Percentiles rank a stretch among this genome's conserved stretches.
Evolutionary conservation across 805 yeast species (phyloP).

Genomic region (Yarrowia yakushimensis): DNA sequence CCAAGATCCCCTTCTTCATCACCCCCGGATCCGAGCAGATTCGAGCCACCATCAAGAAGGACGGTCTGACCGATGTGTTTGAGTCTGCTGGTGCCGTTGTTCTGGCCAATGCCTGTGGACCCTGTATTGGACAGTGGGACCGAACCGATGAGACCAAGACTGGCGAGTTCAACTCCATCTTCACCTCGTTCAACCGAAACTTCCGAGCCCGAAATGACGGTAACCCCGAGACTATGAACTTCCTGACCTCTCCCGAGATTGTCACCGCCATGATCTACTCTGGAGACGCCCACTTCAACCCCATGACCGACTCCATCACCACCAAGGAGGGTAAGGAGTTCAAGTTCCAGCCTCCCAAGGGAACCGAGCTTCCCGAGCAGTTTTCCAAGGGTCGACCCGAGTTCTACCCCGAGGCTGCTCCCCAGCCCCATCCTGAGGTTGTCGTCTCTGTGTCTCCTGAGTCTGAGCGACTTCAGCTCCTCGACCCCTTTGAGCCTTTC

Average conservation of each 20-base stretch:
- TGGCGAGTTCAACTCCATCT: constrained; percentile 75
- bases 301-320: constrained; percentile 78
- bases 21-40: constrained; percentile 99
- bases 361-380: constrained; percentile 83
- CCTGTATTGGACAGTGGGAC: constrained; percentile 99
- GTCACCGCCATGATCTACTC: constrained; percentile 96
- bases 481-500: constrained; percentile 88
- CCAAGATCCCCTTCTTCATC: constrained; percentile 87
- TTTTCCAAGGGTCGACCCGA: constrained; percentile 70
- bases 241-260: constrained; percentile 96
- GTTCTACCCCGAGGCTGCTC: constrained; percentile 70
- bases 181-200: constrained; percentile 96
- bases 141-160: constrained; percentile 49
- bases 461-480: constrained; percentile 86
- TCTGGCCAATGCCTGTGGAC: constrained; percentile 98
- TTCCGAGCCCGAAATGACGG: constrained; percentile 98
- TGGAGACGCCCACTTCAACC: constrained; percentile 90
- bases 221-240: constrained; percentile 95
- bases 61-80: constrained; percentile 79
- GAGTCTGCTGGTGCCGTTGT: constrained; percentile 86
- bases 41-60: constrained; percentile 94
- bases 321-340: constrained; percentile 63
- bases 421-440: constrained; percentile 59
- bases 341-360: constrained; percentile 75
- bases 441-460: constrained; percentile 70